Evolutionary conservation across 2,329 filamentous ascomycete species (phyloP).

Genomic region (Fusarium sarcochroum): DNA sequence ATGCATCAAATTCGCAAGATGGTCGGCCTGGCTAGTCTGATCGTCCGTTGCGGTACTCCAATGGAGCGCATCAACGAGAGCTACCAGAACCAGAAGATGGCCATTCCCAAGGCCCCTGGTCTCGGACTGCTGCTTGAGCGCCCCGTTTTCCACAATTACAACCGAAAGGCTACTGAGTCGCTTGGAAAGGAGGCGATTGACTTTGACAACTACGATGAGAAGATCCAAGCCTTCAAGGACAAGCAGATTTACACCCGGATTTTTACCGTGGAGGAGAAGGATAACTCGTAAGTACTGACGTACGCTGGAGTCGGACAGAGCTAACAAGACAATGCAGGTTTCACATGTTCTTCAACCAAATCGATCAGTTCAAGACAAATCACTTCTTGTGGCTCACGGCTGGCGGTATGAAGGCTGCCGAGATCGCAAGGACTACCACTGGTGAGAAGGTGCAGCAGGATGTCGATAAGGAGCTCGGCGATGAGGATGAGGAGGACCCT

Average conservation of each 20-base stretch:
- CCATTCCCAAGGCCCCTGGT: constrained; percentile 94
- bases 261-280: constrained; percentile 88
- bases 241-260: constrained; percentile 92
- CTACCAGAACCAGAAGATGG: constrained; percentile 80
- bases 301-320: background rate
- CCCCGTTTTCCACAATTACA: constrained; percentile 93
- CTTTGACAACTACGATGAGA: constrained; percentile 81
- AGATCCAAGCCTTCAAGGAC: constrained; percentile 92
- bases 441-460: constrained; percentile 58
- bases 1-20: constrained; percentile 99
- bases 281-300: constrained; percentile 78
- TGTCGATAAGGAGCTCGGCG: constrained; percentile 64
- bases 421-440: constrained; percentile 52
- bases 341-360: constrained; percentile 83
- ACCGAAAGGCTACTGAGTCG: constrained; percentile 75
- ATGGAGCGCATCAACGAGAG: constrained; percentile 79
- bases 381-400: constrained; percentile 83
- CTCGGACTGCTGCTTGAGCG: constrained; percentile 89
- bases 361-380: constrained; percentile 79
- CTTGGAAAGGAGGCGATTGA: constrained; percentile 78
- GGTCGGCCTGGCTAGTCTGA: constrained; percentile 91
- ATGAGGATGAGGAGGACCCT: constrained; percentile 67
- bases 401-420: constrained; percentile 74
- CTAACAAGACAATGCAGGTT: constrained; percentile 65
- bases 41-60: constrained; percentile 87